Percentiles rank a stretch among this genome's conserved stretches.
Conservation (phyloP, 495 filamentous ascomycete genomes). For the Chaetomium tenue region DNA sequence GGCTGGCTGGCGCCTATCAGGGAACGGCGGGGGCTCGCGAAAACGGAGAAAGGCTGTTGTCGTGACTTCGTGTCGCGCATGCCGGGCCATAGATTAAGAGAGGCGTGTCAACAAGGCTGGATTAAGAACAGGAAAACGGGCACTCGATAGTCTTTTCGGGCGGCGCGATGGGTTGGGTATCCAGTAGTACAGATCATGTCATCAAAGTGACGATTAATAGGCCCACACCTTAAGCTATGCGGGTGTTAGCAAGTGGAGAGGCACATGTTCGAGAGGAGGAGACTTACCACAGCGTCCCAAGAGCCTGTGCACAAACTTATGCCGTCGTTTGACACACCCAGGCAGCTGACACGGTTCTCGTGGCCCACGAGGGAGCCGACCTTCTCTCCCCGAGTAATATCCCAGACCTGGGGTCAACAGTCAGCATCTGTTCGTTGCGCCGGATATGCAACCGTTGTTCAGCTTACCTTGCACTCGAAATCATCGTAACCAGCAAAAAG, state of each 20-base stretch:
- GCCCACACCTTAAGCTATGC: constrained; percentile 84
- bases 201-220: constrained; percentile 46
- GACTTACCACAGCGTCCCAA: constrained; percentile 94
- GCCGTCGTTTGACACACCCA: constrained; percentile 97
- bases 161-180: constrained; percentile 35
- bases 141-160: constrained; percentile 36
- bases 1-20: background rate
- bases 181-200: constrained; percentile 30
- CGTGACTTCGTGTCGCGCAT: constrained; percentile 57
- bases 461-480: constrained; percentile 96
- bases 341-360: constrained; percentile 97
- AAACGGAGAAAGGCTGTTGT: constrained; percentile 42
- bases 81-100: constrained; percentile 47
- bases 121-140: constrained; percentile 39
- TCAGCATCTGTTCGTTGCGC: constrained; percentile 6
- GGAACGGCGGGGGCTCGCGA: background rate
- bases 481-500: constrained; percentile 98
- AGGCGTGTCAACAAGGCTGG: constrained; percentile 42
- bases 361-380: constrained; percentile 94
- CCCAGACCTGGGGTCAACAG: constrained; percentile 72
- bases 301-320: constrained; percentile 99
- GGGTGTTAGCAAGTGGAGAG: constrained; percentile 23
- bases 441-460: constrained; percentile 19
- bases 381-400: constrained; percentile 93
- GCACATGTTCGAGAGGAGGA: background rate